phyloP scores from a whole-genome alignment of 352 stramenopile genomes.

The Phytophthora fragariaefolia region DNA sequence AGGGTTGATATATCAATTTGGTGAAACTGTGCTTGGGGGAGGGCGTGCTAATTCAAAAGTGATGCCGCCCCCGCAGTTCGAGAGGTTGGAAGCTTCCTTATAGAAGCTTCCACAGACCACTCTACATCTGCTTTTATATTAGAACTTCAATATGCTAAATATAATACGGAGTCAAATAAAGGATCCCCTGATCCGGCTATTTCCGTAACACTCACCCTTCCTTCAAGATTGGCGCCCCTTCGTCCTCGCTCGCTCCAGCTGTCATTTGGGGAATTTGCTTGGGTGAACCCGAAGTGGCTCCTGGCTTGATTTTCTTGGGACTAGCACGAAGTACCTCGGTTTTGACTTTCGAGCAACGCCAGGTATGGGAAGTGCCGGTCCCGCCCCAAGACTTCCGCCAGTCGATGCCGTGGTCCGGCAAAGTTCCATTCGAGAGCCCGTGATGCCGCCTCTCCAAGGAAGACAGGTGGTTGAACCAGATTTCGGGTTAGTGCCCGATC shows the following conservation, averaged over 20 bases:
- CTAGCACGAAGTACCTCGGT: not conserved
- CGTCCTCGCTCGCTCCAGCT: not conserved
- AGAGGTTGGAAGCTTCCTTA: too few species aligned
- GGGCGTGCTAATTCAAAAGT: too few species aligned
- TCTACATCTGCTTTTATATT: not conserved
- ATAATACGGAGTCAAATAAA: not conserved
- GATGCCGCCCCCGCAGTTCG: not conserved
- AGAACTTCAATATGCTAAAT: not conserved
- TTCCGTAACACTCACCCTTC: not conserved
- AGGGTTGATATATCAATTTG: too few species aligned
- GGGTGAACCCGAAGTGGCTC: not conserved
- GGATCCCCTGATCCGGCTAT: not conserved
- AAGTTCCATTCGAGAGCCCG: not conserved
- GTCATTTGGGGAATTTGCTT: not conserved
- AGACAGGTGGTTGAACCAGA: not conserved
- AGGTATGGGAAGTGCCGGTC: not conserved
- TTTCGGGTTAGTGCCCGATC: not conserved
- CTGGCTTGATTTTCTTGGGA: not conserved
- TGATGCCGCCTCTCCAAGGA: not conserved
- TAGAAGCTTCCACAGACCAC: not conserved
- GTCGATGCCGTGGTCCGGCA: not conserved
- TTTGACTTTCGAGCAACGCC: not conserved
- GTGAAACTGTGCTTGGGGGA: too few species aligned
- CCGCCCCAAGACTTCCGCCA: not conserved
- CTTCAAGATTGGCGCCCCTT: too few species aligned